These are phyloP conservation scores for Aspergillus indologenus DNA, from an alignment of 495 filamentous ascomycete species.

Conservation along the genomic window DNA sequence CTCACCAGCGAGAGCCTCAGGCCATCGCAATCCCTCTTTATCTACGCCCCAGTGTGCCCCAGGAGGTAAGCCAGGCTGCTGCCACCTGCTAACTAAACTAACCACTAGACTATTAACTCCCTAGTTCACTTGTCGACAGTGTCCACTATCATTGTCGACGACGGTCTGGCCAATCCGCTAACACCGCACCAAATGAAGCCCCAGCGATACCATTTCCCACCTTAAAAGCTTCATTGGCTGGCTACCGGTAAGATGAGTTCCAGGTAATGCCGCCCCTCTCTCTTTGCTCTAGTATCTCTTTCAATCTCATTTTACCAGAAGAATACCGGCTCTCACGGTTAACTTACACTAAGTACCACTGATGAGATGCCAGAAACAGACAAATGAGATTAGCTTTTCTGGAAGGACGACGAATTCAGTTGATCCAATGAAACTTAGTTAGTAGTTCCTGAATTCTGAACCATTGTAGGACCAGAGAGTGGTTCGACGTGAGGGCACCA, in stretches of 20 bases:
- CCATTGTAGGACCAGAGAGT: no score
- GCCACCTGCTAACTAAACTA: neutral
- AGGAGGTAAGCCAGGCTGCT: neutral
- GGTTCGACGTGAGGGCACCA: no score
- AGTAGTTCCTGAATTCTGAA: neutral
- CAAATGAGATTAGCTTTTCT: neutral
- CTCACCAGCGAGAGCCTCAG: no score
- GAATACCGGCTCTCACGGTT: neutral
- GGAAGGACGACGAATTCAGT: no score
- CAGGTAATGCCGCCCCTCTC: neutral
- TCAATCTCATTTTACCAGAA: neutral
- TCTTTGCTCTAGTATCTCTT: neutral
- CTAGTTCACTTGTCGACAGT: neutral
- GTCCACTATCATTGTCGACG: neutral
- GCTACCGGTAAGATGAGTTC: neutral
- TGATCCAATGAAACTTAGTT: no score
- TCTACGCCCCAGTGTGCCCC: neutral
- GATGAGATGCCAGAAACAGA: neutral
- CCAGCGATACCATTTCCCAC: neutral
- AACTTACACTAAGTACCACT: no score
- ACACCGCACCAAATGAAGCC: neutral
- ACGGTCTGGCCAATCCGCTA: slow-evolving; percentile 16
- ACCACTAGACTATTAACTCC: neutral
- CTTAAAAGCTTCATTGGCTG: neutral
- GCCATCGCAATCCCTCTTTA: no score